Evolutionary conservation across 2,329 filamentous ascomycete genomes (phyloP).

Genomic region (Cercospora sp.): DNA sequence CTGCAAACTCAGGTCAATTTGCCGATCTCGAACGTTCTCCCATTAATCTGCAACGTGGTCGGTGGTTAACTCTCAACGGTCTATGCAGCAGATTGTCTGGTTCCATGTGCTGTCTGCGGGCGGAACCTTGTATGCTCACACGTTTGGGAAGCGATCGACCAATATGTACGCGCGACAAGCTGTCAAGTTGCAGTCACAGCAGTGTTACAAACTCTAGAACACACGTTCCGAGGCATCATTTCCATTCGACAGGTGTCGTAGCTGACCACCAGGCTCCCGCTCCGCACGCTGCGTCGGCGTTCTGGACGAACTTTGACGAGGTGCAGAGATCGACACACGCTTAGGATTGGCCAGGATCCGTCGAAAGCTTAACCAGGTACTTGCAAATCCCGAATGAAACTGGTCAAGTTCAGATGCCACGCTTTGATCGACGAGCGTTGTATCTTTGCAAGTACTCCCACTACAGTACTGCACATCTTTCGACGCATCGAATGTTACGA

Average conservation of each 20-base stretch:
- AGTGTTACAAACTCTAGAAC: neutral
- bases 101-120: neutral
- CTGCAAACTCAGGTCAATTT: neutral
- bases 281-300: neutral
- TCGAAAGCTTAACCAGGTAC: constrained; percentile 3
- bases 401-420: constrained; percentile 5
- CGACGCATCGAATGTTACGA: neutral
- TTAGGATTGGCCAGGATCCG: neutral
- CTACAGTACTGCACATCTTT: neutral
- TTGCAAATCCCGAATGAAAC: constrained; percentile 10
- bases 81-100: neutral
- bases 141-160: neutral
- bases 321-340: neutral
- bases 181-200: neutral
- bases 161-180: neutral
- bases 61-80: neutral
- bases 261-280: neutral
- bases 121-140: neutral
- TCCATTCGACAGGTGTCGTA: neutral
- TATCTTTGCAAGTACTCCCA: neutral
- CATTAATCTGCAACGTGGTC: neutral
- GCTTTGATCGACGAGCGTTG: constrained; percentile 5
- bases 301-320: neutral
- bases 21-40: neutral
- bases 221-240: neutral